Percentiles rank a stretch among this genome's conserved stretches.
phyloP scores from a whole-genome alignment of 1,284 basidiomycete genomes.

The Tylopilus orsonianus region DNA sequence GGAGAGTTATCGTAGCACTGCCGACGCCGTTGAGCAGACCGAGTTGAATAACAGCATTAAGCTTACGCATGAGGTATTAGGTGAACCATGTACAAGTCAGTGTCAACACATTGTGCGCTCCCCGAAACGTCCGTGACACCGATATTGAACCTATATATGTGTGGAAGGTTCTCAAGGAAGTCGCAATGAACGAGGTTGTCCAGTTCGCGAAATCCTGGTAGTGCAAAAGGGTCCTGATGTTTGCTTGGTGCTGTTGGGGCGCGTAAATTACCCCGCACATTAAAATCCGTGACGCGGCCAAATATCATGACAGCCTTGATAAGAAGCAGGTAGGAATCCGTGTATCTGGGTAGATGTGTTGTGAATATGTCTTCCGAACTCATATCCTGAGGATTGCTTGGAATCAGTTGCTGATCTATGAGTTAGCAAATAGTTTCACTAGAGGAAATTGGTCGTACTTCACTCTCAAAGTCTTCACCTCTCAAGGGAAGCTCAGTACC shows the following conservation, averaged over 20 bases:
- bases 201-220: slow-evolving; percentile 63
- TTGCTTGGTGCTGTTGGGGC: slow-evolving; percentile 58
- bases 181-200: slow-evolving; percentile 64
- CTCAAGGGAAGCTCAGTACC: slow-evolving; percentile 78
- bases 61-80: slow-evolving; percentile 77
- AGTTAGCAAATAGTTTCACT: slow-evolving; percentile 11
- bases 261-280: slow-evolving; percentile 68
- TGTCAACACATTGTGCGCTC: slow-evolving; percentile 61
- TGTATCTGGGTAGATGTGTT: slow-evolving; percentile 69
- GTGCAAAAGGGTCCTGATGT: slow-evolving; percentile 64
- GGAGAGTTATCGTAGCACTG: slow-evolving; percentile 81
- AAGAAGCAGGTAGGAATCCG: slow-evolving; percentile 74
- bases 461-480: slow-evolving; percentile 68
- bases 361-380: slow-evolving; percentile 61
- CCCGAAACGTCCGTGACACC: slow-evolving; percentile 54
- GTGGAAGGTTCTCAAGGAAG: slow-evolving; percentile 69
- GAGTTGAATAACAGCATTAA: slow-evolving; percentile 5
- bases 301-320: slow-evolving; percentile 82
- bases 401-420: slow-evolving; percentile 47
- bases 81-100: slow-evolving; percentile 81
- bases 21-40: slow-evolving; percentile 7
- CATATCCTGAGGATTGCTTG: slow-evolving; percentile 72
- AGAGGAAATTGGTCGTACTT: slow-evolving; percentile 42
- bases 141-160: slow-evolving; percentile 58
- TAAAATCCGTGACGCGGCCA: slow-evolving; percentile 78